Conservation (phyloP, 805 yeast genomes). For the Pichia heedii region DNA sequence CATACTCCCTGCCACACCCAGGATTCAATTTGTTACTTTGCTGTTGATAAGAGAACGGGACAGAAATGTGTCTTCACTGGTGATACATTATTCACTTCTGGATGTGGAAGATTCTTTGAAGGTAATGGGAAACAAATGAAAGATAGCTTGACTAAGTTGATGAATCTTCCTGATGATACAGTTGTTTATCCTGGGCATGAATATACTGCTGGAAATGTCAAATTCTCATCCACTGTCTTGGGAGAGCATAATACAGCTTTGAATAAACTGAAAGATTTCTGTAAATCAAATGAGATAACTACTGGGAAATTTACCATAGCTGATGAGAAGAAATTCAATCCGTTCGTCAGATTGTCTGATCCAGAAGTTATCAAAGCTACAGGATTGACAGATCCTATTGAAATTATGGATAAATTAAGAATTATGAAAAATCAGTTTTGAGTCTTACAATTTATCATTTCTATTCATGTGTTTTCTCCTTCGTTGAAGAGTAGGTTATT, state of each 20-base stretch:
- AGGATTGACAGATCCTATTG: constrained; percentile 39
- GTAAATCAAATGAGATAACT: constrained; percentile 53
- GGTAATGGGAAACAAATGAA: constrained; percentile 82
- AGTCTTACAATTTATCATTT: too few relatives aligned
- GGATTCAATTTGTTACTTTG: constrained; percentile 87
- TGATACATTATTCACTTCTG: constrained; percentile 87
- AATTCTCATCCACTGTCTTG: constrained; percentile 63
- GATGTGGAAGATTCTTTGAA: constrained; percentile 96
- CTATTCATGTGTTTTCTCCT: background rate
- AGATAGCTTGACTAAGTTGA: constrained; percentile 52
- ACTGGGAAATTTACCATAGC: constrained; percentile 79
- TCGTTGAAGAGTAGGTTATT: background rate
- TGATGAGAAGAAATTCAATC: constrained; percentile 78
- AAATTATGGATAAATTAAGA: constrained; percentile 67
- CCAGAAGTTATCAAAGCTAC: constrained; percentile 51
- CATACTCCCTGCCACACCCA: constrained; percentile 98
- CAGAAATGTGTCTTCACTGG: constrained; percentile 86
- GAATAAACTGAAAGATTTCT: constrained; percentile 41
- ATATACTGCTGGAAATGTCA: constrained; percentile 75
- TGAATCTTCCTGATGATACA: constrained; percentile 57
- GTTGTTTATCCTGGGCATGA: constrained; percentile 92
- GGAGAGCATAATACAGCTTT: constrained; percentile 41
- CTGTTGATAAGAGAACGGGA: constrained; percentile 50
- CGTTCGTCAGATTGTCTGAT: constrained; percentile 77
- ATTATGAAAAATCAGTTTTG: constrained; percentile 60